Conservation (phyloP, 2,329 filamentous ascomycete species). For the Fusarium udum region DNA sequence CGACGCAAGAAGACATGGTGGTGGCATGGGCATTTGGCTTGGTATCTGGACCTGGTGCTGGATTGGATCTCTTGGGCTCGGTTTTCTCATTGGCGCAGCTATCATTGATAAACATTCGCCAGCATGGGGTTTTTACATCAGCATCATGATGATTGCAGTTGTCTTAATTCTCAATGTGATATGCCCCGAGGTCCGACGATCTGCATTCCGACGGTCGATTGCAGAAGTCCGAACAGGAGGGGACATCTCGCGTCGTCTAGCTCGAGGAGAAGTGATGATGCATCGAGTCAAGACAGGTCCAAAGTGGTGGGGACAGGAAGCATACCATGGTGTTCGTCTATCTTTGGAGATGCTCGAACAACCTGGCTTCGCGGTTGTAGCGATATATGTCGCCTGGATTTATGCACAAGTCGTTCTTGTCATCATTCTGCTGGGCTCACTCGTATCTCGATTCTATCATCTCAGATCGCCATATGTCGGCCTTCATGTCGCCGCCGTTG, state of each 20-base stretch:
- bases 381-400: constrained; percentile 80
- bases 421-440: constrained; percentile 75
- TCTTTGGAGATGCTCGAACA: constrained; percentile 77
- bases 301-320: constrained; percentile 80
- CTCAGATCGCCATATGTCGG: constrained; percentile 73
- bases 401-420: constrained; percentile 79
- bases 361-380: constrained; percentile 76
- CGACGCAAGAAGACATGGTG: constrained; percentile 78
- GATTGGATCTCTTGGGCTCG: constrained; percentile 75
- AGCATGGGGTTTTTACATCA: constrained; percentile 80
- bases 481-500: constrained; percentile 70
- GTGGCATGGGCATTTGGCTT: constrained; percentile 82
- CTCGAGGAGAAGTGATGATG: constrained; percentile 79
- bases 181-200: constrained; percentile 76
- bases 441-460: constrained; percentile 74
- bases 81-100: constrained; percentile 75
- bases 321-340: constrained; percentile 74
- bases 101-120: constrained; percentile 73
- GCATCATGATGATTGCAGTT: constrained; percentile 71
- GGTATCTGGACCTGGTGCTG: constrained; percentile 82
- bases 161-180: constrained; percentile 76
- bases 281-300: constrained; percentile 77
- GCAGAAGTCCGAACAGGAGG: constrained; percentile 68
- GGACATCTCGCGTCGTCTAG: constrained; percentile 66
- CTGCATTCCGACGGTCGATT: constrained; percentile 73